Evolutionary conservation across 768 basidiomycete species (phyloP).

Genomic region (Naganishia vishniacii): DNA sequence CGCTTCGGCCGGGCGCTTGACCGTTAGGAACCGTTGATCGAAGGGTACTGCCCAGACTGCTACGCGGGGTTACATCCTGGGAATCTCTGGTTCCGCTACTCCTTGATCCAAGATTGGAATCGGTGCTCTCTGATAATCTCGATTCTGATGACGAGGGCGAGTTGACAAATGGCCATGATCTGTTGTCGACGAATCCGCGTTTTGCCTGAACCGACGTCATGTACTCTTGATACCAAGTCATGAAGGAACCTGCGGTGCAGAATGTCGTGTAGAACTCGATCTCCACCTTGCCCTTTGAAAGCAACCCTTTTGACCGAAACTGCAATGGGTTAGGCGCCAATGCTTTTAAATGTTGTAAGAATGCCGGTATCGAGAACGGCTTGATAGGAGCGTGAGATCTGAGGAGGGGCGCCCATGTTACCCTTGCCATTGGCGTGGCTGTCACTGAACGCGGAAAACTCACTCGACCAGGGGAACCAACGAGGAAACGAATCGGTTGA

Average conservation of each 20-base stretch:
- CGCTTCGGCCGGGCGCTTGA: not conserved
- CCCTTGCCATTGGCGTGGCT: not conserved
- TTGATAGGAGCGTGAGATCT: slow-evolving; percentile 31
- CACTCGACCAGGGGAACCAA: slow-evolving; percentile 58
- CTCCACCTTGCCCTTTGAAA: slow-evolving; percentile 43
- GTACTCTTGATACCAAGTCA: slow-evolving; percentile 16
- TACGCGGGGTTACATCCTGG: not conserved
- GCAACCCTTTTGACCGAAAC: slow-evolving; percentile 44
- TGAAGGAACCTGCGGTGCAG: slow-evolving; percentile 31
- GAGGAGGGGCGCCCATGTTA: not conserved
- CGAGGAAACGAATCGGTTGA: slow-evolving; percentile 84
- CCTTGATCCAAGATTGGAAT: not conserved
- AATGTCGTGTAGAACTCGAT: slow-evolving; percentile 46
- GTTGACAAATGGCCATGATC: slow-evolving; percentile 7
- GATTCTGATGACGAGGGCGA: not conserved
- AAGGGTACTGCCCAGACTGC: slow-evolving; percentile 1
- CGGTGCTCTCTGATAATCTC: not conserved
- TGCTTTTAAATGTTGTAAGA: slow-evolving; percentile 42
- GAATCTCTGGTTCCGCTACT: slow-evolving; percentile 4
- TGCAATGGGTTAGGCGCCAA: slow-evolving; percentile 44
- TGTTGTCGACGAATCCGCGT: not conserved
- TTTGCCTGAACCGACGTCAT: not conserved
- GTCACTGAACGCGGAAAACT: not conserved
- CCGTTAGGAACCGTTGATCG: not conserved
- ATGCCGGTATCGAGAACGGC: slow-evolving; percentile 45